phyloP scores from a whole-genome alignment of 179 eudicot species.

The Spergularia azorica region DNA sequence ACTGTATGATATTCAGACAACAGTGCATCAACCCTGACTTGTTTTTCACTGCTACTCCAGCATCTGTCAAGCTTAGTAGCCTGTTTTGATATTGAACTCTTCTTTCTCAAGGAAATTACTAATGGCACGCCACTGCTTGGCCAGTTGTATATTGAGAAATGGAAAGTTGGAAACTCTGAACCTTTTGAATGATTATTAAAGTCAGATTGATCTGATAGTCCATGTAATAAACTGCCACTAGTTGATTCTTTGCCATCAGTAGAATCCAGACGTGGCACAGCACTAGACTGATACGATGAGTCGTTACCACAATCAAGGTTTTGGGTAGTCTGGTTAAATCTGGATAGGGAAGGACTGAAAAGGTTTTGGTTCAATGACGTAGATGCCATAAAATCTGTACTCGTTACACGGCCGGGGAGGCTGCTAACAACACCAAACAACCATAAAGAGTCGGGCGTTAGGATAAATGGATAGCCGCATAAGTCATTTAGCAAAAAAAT shows the following conservation, averaged over 20 bases:
- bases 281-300: constrained; percentile 38
- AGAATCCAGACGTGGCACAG: constrained; percentile 47
- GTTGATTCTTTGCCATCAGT: constrained; percentile 27
- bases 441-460: background rate
- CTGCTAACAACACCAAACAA: constrained; percentile 39
- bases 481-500: background rate
- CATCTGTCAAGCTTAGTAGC: constrained; percentile 27
- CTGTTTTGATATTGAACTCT: constrained; percentile 40
- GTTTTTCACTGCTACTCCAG: constrained; percentile 29
- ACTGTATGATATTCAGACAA: constrained; percentile 17
- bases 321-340: constrained; percentile 43
- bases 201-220: constrained; percentile 22
- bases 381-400: constrained; percentile 39
- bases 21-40: constrained; percentile 20
- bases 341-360: constrained; percentile 42
- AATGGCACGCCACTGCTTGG: constrained; percentile 61
- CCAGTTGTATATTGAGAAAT: constrained; percentile 95
- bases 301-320: constrained; percentile 27
- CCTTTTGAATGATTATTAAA: constrained; percentile 22
- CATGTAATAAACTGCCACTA: constrained; percentile 20
- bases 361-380: constrained; percentile 39
- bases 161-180: constrained; percentile 49
- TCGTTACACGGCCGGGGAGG: constrained; percentile 58
- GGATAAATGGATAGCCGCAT: background rate
- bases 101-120: constrained; percentile 41